Evolutionary conservation across 2,329 filamentous ascomycete genomes (phyloP).

Genomic region (Proliferodiscus dingleyae): DNA sequence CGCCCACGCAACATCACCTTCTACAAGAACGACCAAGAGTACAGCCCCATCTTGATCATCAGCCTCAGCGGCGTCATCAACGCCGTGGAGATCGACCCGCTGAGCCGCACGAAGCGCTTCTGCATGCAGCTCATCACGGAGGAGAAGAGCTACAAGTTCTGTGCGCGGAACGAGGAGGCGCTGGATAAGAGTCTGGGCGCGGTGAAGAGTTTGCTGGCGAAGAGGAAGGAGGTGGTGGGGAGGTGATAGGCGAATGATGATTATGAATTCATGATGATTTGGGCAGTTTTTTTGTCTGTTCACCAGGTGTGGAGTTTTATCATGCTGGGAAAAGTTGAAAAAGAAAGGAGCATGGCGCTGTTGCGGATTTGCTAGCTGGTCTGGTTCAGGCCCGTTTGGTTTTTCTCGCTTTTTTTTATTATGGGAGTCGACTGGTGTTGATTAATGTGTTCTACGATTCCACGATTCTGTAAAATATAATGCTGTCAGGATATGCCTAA

Average conservation of each 20-base stretch:
- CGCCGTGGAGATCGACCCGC: slow-evolving; percentile 85
- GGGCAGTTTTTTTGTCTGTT: background rate
- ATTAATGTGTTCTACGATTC: no score
- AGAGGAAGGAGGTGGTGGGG: slow-evolving; percentile 56
- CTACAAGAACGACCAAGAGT: slow-evolving; percentile 91
- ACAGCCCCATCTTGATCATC: slow-evolving; percentile 78
- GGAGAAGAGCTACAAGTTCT: slow-evolving; percentile 77
- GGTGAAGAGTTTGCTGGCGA: slow-evolving; percentile 79
- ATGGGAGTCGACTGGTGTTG: no score
- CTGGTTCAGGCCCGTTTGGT: no score
- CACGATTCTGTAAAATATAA: no score
- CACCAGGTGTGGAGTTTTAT: no score
- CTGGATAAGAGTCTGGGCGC: slow-evolving; percentile 82
- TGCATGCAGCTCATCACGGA: slow-evolving; percentile 94
- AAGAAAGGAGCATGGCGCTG: no score
- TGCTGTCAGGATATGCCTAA: no score
- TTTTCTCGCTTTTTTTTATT: no score
- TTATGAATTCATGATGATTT: slow-evolving; percentile 1
- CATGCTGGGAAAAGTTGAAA: no score
- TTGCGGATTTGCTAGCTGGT: no score
- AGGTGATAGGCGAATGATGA: slow-evolving; percentile 1
- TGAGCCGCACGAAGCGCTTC: slow-evolving; percentile 76
- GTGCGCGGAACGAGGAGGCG: slow-evolving; percentile 73
- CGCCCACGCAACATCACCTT: slow-evolving; percentile 79
- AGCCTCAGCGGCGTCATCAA: slow-evolving; percentile 76